Percentiles rank a stretch among this genome's conserved stretches.
phyloP scores from a whole-genome alignment of 768 basidiomycete genomes.

The Lactifluus volemus region DNA sequence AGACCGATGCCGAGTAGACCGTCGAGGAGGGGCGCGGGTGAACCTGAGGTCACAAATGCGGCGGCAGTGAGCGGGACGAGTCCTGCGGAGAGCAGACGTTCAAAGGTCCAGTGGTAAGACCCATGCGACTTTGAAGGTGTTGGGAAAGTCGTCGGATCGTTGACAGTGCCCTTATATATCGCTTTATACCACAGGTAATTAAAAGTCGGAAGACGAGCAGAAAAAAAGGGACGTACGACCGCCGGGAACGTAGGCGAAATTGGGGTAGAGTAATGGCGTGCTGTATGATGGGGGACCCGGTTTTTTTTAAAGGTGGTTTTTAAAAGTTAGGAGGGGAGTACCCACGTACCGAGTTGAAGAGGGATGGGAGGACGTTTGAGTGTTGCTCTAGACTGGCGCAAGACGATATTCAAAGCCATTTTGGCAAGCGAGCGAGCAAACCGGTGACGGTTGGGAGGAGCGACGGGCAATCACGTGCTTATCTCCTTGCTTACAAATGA shows the following conservation, averaged over 20 bases:
- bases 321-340: too few species aligned
- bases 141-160: conserved; percentile 91
- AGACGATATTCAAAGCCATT: conserved; percentile 3
- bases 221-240: conserved; percentile 44
- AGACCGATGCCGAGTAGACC: conserved; percentile 81
- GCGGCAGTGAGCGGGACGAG: conserved; percentile 85
- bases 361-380: conserved; percentile 5
- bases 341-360: conserved; percentile 1
- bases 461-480: background rate
- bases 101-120: conserved; percentile 89
- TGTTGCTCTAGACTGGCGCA: background rate
- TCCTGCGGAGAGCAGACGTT: conserved; percentile 80
- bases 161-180: conserved; percentile 84
- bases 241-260: conserved; percentile 49
- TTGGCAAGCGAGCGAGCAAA: background rate
- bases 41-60: conserved; percentile 71
- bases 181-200: conserved; percentile 35
- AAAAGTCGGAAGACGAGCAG: too few species aligned
- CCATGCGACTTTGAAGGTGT: conserved; percentile 73
- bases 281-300: conserved; percentile 15
- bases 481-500: too few species aligned
- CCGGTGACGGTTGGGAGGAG: background rate
- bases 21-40: conserved; percentile 77
- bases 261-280: conserved; percentile 8
- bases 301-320: background rate